Percentiles rank a stretch among this genome's conserved stretches.
Evolutionary conservation across 768 basidiomycete genomes (phyloP).

Genomic region (Calocybe cyanea): DNA sequence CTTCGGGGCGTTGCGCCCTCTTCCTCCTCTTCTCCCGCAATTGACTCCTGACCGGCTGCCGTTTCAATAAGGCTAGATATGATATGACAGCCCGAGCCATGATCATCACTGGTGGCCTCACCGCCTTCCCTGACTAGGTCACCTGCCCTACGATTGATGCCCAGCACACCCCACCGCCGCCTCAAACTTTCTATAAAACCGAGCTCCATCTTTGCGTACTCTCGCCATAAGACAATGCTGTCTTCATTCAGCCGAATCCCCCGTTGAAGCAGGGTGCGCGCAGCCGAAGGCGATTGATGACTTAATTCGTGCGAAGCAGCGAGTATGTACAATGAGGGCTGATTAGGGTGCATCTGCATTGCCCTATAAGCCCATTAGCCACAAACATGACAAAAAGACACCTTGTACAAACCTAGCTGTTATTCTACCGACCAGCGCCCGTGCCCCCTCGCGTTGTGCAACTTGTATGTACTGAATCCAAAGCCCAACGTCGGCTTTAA

Average conservation of each 20-base stretch:
- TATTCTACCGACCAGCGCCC: slow-evolving; percentile 75
- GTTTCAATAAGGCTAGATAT: slow-evolving; percentile 19
- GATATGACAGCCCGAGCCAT: slow-evolving; percentile 20
- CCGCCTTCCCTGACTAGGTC: slow-evolving; percentile 22
- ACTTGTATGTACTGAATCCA: slow-evolving; percentile 90
- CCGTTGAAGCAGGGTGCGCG: slow-evolving; percentile 79
- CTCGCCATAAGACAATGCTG: slow-evolving; percentile 77
- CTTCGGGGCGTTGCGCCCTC: slow-evolving; percentile 54
- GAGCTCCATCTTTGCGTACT: slow-evolving; percentile 89
- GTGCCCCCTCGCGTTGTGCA: slow-evolving; percentile 76
- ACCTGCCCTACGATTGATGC: slow-evolving; percentile 43
- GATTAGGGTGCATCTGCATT: slow-evolving; percentile 80
- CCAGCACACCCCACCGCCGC: slow-evolving; percentile 76
- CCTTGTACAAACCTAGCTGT: slow-evolving; percentile 62
- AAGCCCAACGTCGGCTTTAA: slow-evolving; percentile 81
- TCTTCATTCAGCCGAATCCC: slow-evolving; percentile 77
- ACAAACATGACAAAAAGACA: background rate
- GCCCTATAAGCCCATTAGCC: slow-evolving; percentile 48
- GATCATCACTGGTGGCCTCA: slow-evolving; percentile 1
- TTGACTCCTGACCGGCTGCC: slow-evolving; percentile 18
- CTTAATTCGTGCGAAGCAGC: slow-evolving; percentile 82
- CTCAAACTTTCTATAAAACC: slow-evolving; percentile 79
- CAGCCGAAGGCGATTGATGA: slow-evolving; percentile 69
- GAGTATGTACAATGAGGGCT: slow-evolving; percentile 75
- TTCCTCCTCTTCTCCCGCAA: slow-evolving; percentile 35